A percentile compares a stretch with the other conserved stretches of the same genome.
Evolutionary conservation across 192 early-diverging fungal genomes (phyloP).

Genomic region (Rhizoclosmatium sp.): DNA sequence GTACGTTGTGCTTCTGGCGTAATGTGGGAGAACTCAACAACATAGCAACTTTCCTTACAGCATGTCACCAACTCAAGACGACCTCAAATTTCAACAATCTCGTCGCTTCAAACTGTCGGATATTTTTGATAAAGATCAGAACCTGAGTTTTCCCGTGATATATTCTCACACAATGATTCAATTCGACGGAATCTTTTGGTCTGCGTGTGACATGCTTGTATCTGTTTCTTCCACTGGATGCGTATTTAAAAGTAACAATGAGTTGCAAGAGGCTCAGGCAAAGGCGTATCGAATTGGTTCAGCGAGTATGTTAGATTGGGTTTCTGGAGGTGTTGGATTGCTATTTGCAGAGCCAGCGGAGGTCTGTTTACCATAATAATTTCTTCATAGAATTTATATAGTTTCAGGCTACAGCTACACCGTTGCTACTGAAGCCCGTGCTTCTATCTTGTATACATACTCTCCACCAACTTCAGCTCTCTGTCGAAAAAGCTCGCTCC

Average conservation of each 20-base stretch:
- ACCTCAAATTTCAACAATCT: constrained; percentile 34
- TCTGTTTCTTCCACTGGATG: constrained; percentile 18
- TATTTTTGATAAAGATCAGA: neutral
- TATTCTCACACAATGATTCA: constrained; percentile 16
- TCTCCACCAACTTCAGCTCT: constrained; percentile 4
- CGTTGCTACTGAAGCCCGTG: neutral
- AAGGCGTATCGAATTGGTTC: neutral
- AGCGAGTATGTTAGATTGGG: neutral
- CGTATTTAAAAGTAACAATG: neutral
- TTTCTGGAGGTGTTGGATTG: neutral
- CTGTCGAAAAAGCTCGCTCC: neutral
- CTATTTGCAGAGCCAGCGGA: neutral
- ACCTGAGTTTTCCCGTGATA: constrained; percentile 1
- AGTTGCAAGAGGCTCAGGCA: neutral
- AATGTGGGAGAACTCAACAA: too few species aligned
- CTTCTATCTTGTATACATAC: neutral
- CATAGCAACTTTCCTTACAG: too few species aligned
- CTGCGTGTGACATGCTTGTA: constrained; percentile 26
- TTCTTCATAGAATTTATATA: neutral
- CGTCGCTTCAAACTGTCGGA: constrained; percentile 27
- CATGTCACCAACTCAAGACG: neutral
- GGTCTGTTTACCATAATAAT: neutral
- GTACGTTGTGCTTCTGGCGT: neutral
- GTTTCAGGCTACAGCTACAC: constrained; percentile 11
- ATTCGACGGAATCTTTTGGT: constrained; percentile 30